Evolutionary conservation across 441 rosid species (phyloP), one percentile per base, ranked within the genome.

Genomic region (Syzygium syzygioides): DNA sequence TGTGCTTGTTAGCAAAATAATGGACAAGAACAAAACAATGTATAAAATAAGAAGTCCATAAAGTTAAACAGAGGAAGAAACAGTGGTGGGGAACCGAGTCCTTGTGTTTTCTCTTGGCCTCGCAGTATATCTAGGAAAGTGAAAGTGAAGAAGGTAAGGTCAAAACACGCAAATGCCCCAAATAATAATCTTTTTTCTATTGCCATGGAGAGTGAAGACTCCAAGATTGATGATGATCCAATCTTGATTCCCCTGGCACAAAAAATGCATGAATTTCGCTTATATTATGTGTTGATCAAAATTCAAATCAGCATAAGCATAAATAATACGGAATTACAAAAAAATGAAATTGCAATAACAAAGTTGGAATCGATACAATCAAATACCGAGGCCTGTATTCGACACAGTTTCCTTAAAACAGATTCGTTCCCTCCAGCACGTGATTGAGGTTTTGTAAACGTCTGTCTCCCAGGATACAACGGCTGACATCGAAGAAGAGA

Each of bases 121-220:
- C n/a, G 93, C 94, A 94, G 95, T 92, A 94, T 93, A 94, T 94
- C 93, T 94, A 86, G 91, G 97, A 95, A 94, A 95, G 92, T 92
- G 97, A 95, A 94, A 89, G 92, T 92, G 83, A 86, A 92, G 90
- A 86, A 92, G 89, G 94, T 37, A 91, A 56, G 90, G 30, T 54
- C 89, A 55, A 90, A 91, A 90, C 60, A 87, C 50, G 55, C n/a
- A 37, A 71, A 20, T 37, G 52, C 52, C 28, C 28, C 17, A 76
- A 37, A 76, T 76, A 41, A 20, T 23, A 37, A 30, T 4, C 14
- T 3, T 37, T 26, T 60, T 37, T 41, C 83, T 76, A 0, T 37
- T 71, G 13, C 28, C 28, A 20, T 20, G 80, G 80, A 62, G 28
- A 62, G 34, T 62, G 34, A 71, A 37, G 15, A 23, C 50, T 37